Base-by-base conservation (phyloP, 257 asterid genomes). In the Catharanthus roseus region DNA sequence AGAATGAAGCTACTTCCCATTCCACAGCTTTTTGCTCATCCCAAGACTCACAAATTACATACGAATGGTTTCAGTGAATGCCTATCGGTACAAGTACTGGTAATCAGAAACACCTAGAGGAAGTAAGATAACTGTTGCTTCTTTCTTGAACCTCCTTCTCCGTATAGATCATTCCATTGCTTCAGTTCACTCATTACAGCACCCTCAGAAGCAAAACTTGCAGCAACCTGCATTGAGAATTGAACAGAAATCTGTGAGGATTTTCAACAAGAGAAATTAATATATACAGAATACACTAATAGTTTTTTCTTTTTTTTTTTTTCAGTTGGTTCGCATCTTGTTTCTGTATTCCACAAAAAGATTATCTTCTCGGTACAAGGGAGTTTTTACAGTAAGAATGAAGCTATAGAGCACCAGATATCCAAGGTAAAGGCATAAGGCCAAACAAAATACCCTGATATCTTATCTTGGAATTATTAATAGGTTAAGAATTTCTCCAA, bases 111-210 rank as follows among this genome's bases (percentile, higher is more conserved):
- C 19, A n/a, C 69, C 76, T 87, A 92, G 55, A 93, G 83, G 89
- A 93, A 93, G 86, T 93, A 93, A 15, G 96, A 74, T n/a, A 93
- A 73, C 79, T 90, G 96, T 75, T 89, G 76, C 72, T 86, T 93
- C 88, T 90, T 90, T 78, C 98, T 86, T 24, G 97, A 88, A 67
- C 98, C 98, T 29, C 98, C 97, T 85, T 89, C 98, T 49, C 98
- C 98, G 51, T 90, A 93, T 4, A 87, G 87, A 19, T 90, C 96
- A 67, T 93, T 93, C 98, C 98, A 93, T 77, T 89, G 98, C 86
- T 87, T 89, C 60, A 93, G 89, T 87, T 90, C 98, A 6, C 75
- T 78, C 98, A 93, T 93, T 71, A 90, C 63, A 13, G 96, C 85
- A 79, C 98, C 98, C 85, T 89, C 98, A 0, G 93, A 77, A 72